Conservation (phyloP, 805 yeast species). For the Candida argentea region DNA sequence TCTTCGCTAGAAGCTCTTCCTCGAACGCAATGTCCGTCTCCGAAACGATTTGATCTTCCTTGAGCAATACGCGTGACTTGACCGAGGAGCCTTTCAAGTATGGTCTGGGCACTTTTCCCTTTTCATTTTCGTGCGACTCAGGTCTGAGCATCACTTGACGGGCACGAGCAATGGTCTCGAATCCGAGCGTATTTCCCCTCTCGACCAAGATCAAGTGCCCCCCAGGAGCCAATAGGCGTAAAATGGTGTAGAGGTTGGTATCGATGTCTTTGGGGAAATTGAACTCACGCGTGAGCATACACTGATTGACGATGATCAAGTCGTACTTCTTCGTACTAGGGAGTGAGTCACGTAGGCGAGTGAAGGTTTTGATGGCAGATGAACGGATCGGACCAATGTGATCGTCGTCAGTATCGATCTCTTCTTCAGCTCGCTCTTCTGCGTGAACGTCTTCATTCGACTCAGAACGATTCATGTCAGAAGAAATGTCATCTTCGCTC, state of each 20-base stretch:
- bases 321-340: slow-evolving; percentile 57
- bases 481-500: slow-evolving; percentile 12
- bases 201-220: slow-evolving; percentile 78
- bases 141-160: slow-evolving; percentile 88
- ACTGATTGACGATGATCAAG: slow-evolving; percentile 74
- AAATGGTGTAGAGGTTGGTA: slow-evolving; percentile 45
- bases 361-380: slow-evolving; percentile 40
- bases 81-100: slow-evolving; percentile 42
- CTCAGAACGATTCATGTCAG: background rate
- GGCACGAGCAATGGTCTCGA: slow-evolving; percentile 82
- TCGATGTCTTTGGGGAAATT: slow-evolving; percentile 71
- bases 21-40: slow-evolving; percentile 26
- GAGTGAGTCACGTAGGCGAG: slow-evolving; percentile 44
- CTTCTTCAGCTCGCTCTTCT: slow-evolving; percentile 5
- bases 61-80: slow-evolving; percentile 28
- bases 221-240: slow-evolving; percentile 57
- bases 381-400: slow-evolving; percentile 43
- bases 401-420: slow-evolving; percentile 2
- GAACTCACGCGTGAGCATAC: slow-evolving; percentile 49
- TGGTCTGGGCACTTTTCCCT: slow-evolving; percentile 61
- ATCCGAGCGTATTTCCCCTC: slow-evolving; percentile 84
- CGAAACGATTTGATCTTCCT: slow-evolving; percentile 25
- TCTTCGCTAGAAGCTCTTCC: slow-evolving; percentile 16
- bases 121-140: slow-evolving; percentile 45
- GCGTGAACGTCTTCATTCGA: slow-evolving; percentile 1